Evolutionary conservation across 2,329 filamentous ascomycete species (phyloP), one percentile per base, ranked within the genome.

Genomic region (Graphiopsis chlorocephala): DNA sequence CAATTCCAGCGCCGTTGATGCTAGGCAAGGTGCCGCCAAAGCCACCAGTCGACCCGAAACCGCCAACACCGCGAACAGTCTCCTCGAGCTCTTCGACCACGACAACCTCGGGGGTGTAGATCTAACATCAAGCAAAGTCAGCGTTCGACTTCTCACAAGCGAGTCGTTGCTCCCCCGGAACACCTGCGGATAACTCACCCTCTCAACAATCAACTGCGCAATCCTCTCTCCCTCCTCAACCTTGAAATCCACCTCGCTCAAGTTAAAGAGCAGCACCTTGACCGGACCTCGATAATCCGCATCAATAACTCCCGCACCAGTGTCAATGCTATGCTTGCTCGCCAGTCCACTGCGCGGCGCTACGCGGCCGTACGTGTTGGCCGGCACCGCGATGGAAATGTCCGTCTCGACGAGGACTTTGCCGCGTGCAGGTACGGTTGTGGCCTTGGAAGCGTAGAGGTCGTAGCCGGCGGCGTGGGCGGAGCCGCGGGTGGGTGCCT

Each of bases 261-360:
- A 89, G 81, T 99, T 99, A 79, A 98, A 98, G 61, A 99, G 86
- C 70, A 99, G 84, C 28, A 99, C 90, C 83, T 96, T 97, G 73
- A 99, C 90, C 71, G 91, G 91, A 23, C 95, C 95, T 38, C 95
- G 87, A 82, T 99, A 99, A 79, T 99, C 95, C 35, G 94, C 93
- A 78, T 99, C 95, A 72, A 99, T 98, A 69, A 99, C 95, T 63
- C 95, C 95, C 0, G 95, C 95, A 68, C 96, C 93, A 0, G 91
- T 95, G 78, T 97, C 93, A 77, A 99, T 98, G 80, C 93, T 95
- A 81, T 98, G 88, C 82, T 99, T 99, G 66, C 55, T 84, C 2
- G 94, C 94, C 38, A 97, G 88, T 56, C 93, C 93, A n/a, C 91
- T 95, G 69, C 93, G 90, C 11, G 93, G 93, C 3, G 93, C 93